Evolutionary conservation across 495 filamentous ascomycete genomes (phyloP).

Genomic region (Aspergillus asperescens): DNA sequence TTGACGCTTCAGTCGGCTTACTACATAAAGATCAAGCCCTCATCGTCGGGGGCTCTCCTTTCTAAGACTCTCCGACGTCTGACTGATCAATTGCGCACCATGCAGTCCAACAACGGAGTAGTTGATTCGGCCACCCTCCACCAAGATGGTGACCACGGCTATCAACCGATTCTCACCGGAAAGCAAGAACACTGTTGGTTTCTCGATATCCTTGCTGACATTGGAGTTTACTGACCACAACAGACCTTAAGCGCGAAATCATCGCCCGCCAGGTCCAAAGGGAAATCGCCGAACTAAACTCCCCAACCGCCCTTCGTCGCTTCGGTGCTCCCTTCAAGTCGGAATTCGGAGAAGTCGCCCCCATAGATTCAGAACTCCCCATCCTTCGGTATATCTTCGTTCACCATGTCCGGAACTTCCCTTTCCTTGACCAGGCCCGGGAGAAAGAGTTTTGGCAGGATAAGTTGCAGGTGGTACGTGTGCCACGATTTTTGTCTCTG

Average conservation of each 20-base stretch:
- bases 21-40: conserved; percentile 3
- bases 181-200: conserved; percentile 95
- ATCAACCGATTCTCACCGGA: conserved; percentile 66
- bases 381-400: conserved; percentile 97
- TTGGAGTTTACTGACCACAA: conserved; percentile 22
- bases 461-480: conserved; percentile 85
- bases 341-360: conserved; percentile 84
- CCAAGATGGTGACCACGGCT: conserved; percentile 12
- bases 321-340: conserved; percentile 95
- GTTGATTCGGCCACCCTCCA: not conserved
- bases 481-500: not conserved
- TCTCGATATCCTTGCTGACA: not conserved
- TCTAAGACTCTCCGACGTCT: not conserved
- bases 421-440: conserved; percentile 88
- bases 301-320: conserved; percentile 85
- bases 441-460: conserved; percentile 99
- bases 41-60: not conserved
- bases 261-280: conserved; percentile 80
- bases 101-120: conserved; percentile 15
- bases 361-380: conserved; percentile 89
- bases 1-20: not conserved
- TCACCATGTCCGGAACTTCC: conserved; percentile 95
- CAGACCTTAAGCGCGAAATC: conserved; percentile 95
- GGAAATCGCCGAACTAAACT: conserved; percentile 88
- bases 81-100: conserved; percentile 11